Evolutionary conservation across 768 basidiomycete species (phyloP).

Genomic region (Mycena latifolia): DNA sequence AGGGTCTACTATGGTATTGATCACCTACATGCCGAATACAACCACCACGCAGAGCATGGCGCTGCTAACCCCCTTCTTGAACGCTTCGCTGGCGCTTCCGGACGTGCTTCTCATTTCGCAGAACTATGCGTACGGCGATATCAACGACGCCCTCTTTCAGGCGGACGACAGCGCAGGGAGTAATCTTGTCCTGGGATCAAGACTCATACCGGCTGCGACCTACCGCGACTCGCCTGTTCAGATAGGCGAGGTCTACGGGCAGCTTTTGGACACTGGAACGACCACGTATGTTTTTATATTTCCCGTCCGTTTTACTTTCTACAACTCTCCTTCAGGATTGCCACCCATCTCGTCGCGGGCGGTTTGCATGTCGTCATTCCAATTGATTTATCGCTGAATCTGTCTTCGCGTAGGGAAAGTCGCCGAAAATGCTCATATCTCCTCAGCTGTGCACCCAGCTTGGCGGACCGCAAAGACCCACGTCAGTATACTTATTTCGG

Average conservation of each 20-base stretch:
- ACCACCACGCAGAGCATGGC: slow-evolving; percentile 31
- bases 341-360: slow-evolving; percentile 36
- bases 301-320: no score
- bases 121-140: neutral
- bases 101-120: slow-evolving; percentile 27
- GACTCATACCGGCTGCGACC: slow-evolving; percentile 32
- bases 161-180: slow-evolving; percentile 32
- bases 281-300: slow-evolving; percentile 19
- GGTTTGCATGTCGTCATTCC: slow-evolving; percentile 23
- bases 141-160: slow-evolving; percentile 34
- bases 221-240: slow-evolving; percentile 32
- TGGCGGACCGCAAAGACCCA: slow-evolving; percentile 54
- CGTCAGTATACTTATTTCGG: slow-evolving; percentile 35
- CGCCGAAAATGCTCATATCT: slow-evolving; percentile 46
- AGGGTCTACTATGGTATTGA: no score
- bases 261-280: slow-evolving; percentile 38
- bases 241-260: slow-evolving; percentile 38
- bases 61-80: slow-evolving; percentile 39
- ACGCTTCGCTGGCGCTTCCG: slow-evolving; percentile 33
- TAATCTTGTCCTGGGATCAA: slow-evolving; percentile 34
- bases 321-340: no score
- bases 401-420: slow-evolving; percentile 40
- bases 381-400: no score
- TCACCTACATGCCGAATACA: slow-evolving; percentile 20
- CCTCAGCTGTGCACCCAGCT: slow-evolving; percentile 44